Evolutionary conservation across 805 yeast species (phyloP).

Genomic region (Hagleromyces aurorensis): DNA sequence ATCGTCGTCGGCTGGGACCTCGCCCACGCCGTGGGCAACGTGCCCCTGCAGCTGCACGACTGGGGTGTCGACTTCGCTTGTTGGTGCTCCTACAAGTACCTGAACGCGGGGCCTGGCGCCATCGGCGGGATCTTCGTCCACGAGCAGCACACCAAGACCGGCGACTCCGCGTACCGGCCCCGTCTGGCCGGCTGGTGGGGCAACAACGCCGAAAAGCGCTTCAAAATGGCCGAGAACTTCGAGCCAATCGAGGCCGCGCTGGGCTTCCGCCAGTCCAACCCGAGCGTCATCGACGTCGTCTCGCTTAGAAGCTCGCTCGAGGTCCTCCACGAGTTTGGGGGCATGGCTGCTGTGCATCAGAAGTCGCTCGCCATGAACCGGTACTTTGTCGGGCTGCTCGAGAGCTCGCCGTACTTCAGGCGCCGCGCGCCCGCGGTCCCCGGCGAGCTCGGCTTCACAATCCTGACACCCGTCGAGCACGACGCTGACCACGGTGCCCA

Average conservation of each 20-base stretch:
- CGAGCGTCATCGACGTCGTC: conserved; percentile 79
- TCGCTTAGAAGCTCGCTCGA: conserved; percentile 61
- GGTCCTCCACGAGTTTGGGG: conserved; percentile 52
- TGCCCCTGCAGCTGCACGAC: conserved; percentile 65
- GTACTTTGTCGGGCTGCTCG: conserved; percentile 44
- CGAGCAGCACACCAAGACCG: conserved; percentile 34
- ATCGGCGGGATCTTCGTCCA: conserved; percentile 82
- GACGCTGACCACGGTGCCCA: conserved; percentile 68
- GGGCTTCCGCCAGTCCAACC: conserved; percentile 86
- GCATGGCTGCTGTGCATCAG: conserved; percentile 46
- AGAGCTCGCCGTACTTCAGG: conserved; percentile 40
- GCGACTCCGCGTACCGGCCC: conserved; percentile 38
- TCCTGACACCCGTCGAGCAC: conserved; percentile 61
- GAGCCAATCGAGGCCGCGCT: conserved; percentile 80
- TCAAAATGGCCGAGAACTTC: conserved; percentile 70
- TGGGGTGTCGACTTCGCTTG: conserved; percentile 92
- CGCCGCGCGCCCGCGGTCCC: conserved; percentile 24
- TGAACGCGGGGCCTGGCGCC: conserved; percentile 91
- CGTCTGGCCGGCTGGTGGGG: conserved; percentile 99
- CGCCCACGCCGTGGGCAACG: conserved; percentile 93
- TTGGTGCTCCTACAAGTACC: conserved; percentile 89
- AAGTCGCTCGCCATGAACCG: conserved; percentile 53
- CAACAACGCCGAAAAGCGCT: conserved; percentile 59
- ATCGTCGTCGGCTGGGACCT: conserved; percentile 86
- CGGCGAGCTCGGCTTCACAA: conserved; percentile 42